Evolutionary conservation across 2,329 filamentous ascomycete genomes (phyloP).

Genomic region (Aureobasidium sp.): DNA sequence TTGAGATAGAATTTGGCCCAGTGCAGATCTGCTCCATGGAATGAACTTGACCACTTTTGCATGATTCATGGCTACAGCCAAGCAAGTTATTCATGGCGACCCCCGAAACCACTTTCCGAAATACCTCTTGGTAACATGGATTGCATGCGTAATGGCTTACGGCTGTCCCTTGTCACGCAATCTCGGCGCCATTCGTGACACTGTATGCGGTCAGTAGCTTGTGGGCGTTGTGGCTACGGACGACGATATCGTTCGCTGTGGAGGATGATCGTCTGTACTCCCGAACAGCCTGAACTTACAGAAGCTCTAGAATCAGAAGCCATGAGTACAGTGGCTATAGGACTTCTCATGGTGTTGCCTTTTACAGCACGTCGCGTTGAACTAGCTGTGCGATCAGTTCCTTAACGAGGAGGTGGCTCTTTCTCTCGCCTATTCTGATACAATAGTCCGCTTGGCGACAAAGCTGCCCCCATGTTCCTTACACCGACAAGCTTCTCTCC

Average conservation of each 20-base stretch:
- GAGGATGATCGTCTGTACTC: neutral
- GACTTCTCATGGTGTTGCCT: neutral
- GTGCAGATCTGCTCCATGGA: neutral
- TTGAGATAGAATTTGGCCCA: neutral
- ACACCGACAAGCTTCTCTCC: neutral
- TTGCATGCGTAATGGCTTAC: neutral
- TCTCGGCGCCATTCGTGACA: too few species aligned
- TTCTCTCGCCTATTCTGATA: neutral
- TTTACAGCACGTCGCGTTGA: neutral
- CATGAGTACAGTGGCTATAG: neutral
- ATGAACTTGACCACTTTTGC: neutral
- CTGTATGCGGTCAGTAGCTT: neutral
- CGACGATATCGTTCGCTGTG: neutral
- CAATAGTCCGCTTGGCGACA: constrained; percentile 4
- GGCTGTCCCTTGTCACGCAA: neutral
- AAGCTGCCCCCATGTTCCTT: neutral
- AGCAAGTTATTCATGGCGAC: neutral
- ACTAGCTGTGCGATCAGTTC: neutral
- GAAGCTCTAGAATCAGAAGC: neutral
- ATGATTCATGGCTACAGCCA: neutral
- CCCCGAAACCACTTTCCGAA: neutral
- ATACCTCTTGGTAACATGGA: neutral
- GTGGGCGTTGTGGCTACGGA: neutral
- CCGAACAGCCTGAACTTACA: neutral
- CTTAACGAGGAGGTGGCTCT: neutral